Evolutionary conservation across 2,329 filamentous ascomycete genomes (phyloP).

Genomic region (Fusarium sacchari): DNA sequence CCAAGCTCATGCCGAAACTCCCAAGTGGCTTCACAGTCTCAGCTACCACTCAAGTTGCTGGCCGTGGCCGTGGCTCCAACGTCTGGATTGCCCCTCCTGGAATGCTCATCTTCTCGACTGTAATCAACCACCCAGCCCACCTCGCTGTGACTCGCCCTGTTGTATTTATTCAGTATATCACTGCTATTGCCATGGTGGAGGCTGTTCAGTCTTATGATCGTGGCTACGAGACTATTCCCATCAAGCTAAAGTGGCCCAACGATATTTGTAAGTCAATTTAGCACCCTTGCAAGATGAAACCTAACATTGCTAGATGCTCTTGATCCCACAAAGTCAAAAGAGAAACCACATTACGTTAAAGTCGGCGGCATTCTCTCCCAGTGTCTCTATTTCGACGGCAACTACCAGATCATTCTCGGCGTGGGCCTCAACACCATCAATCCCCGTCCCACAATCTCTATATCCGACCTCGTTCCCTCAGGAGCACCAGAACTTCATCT

Average conservation of each 20-base stretch:
- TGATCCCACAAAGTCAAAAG: constrained; percentile 66
- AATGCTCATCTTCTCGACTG: constrained; percentile 85
- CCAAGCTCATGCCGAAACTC: constrained; percentile 76
- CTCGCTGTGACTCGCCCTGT: constrained; percentile 79
- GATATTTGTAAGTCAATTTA: constrained; percentile 74
- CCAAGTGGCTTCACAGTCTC: constrained; percentile 88
- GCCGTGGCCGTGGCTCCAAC: constrained; percentile 87
- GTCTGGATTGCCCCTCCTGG: constrained; percentile 95
- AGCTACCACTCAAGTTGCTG: constrained; percentile 88
- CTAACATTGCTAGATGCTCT: constrained; percentile 63
- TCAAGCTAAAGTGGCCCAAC: constrained; percentile 97
- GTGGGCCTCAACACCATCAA: constrained; percentile 90
- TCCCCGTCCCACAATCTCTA: constrained; percentile 83
- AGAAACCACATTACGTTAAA: constrained; percentile 74
- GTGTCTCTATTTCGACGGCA: constrained; percentile 78
- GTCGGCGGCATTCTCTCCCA: constrained; percentile 95
- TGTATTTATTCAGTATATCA: constrained; percentile 93
- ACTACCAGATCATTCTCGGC: constrained; percentile 87
- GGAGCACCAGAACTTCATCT: constrained; percentile 68
- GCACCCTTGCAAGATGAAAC: accelerated
- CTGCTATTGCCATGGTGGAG: constrained; percentile 85
- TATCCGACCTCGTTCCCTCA: constrained; percentile 75
- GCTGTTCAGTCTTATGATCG: constrained; percentile 83
- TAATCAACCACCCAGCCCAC: constrained; percentile 83
- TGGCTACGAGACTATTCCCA: constrained; percentile 78